Evolutionary conservation across 2,329 filamentous ascomycete genomes (phyloP).

Genomic region (Corynespora cassiicola): DNA sequence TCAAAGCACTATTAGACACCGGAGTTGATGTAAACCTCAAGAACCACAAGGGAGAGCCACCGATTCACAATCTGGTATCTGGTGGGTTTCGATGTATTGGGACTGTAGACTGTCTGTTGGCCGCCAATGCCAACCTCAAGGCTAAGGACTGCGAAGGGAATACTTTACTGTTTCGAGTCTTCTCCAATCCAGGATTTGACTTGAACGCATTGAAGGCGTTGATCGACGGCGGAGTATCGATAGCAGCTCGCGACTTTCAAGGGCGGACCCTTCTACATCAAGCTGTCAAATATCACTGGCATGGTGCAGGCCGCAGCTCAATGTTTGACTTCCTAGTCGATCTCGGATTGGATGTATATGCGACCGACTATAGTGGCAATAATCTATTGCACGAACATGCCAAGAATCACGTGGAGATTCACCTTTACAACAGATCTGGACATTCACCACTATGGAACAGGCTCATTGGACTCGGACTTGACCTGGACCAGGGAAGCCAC

Average conservation of each 20-base stretch:
- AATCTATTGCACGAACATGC: conserved; percentile 15
- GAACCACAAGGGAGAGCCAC: conserved; percentile 5
- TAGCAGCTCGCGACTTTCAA: conserved; percentile 7
- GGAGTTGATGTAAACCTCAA: conserved; percentile 12
- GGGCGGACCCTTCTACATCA: conserved; percentile 11
- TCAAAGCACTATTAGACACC: conserved; percentile 6
- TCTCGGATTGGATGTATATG: conserved; percentile 18
- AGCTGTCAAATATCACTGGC: not conserved
- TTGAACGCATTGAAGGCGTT: conserved; percentile 1
- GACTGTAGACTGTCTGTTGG: conserved; percentile 24
- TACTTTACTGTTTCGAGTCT: too few relatives aligned
- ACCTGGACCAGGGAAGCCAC: conserved; percentile 16
- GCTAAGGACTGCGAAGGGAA: conserved; percentile 15
- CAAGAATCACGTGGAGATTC: not conserved
- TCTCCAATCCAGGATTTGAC: too few relatives aligned
- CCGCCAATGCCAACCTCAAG: conserved; percentile 30
- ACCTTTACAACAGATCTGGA: too few relatives aligned
- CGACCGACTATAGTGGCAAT: conserved; percentile 9
- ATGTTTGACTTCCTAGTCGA: conserved; percentile 19
- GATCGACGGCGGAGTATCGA: conserved; percentile 6
- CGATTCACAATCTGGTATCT: too few relatives aligned
- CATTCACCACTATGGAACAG: conserved; percentile 4
- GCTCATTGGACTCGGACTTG: conserved; percentile 6
- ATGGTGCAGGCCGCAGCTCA: too few relatives aligned
- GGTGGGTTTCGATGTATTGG: too few relatives aligned